Evolutionary conservation across 2,329 filamentous ascomycete genomes (phyloP).

Genomic region (Xylaria sp.): DNA sequence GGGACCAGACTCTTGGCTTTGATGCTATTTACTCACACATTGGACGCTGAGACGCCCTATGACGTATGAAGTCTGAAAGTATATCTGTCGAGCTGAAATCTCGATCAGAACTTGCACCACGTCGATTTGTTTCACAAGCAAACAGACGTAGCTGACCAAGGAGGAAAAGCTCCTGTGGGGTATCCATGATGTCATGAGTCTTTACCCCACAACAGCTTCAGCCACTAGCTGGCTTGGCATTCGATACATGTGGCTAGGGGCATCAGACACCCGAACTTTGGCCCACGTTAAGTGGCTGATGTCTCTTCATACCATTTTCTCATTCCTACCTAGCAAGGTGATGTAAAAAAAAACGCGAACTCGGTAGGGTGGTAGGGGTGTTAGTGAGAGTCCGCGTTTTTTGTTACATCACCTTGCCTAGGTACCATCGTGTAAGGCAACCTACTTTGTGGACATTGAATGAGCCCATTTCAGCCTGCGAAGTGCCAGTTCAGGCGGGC

Average conservation of each 20-base stretch:
- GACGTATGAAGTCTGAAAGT: constrained; percentile 22
- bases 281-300: neutral
- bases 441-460: no score
- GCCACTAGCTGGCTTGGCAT: constrained; percentile 17
- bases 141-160: constrained; percentile 23
- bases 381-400: no score
- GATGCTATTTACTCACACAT: neutral
- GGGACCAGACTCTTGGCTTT: neutral
- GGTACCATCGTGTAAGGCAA: no score
- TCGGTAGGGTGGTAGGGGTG: no score
- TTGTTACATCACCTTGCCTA: no score
- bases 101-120: constrained; percentile 23
- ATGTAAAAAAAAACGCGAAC: no score
- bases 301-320: neutral
- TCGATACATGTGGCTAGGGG: neutral
- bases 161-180: constrained; percentile 44
- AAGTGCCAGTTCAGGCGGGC: neutral
- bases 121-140: constrained; percentile 8
- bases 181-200: constrained; percentile 46
- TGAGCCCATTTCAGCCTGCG: neutral
- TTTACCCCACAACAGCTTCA: constrained; percentile 30
- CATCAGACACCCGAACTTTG: neutral
- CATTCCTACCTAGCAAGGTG: no score
- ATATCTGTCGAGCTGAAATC: constrained; percentile 15
- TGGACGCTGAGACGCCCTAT: constrained; percentile 8